A percentile compares a stretch with the other conserved stretches of the same genome.
phyloP scores from a whole-genome alignment of 2,329 filamentous ascomycete species.

The Monilinia fructicola region DNA sequence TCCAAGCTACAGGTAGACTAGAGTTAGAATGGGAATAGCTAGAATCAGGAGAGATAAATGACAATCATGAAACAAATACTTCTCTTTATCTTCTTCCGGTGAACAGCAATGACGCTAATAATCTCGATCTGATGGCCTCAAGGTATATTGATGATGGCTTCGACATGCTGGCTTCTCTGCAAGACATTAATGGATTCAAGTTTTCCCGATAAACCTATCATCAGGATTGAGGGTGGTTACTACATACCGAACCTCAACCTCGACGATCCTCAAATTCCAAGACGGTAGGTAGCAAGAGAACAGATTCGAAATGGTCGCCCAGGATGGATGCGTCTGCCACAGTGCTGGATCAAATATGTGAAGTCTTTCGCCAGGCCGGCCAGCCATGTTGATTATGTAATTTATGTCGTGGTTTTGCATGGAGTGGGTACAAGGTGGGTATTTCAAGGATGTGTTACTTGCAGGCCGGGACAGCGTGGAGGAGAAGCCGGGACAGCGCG shows the following conservation, averaged over 20 bases:
- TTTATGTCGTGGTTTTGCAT: no score
- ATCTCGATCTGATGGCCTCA: background rate
- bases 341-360: no score
- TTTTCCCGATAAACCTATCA: background rate
- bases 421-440: no score
- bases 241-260: background rate
- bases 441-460: no score
- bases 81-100: background rate
- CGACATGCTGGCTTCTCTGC: background rate
- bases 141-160: background rate
- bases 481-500: no score
- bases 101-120: background rate
- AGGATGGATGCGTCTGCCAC: no score
- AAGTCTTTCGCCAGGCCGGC: no score
- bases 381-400: no score
- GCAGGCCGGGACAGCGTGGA: no score
- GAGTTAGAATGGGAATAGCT: constrained; percentile 4
- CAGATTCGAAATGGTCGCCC: no score
- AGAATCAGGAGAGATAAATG: background rate
- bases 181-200: background rate
- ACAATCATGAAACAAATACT: background rate
- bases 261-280: no score
- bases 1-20: background rate
- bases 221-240: background rate
- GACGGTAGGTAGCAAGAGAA: no score